These are phyloP conservation scores for Wallacemonas sp. DNA, from an alignment of 208 protist genomes.

Conservation along the genomic window DNA sequence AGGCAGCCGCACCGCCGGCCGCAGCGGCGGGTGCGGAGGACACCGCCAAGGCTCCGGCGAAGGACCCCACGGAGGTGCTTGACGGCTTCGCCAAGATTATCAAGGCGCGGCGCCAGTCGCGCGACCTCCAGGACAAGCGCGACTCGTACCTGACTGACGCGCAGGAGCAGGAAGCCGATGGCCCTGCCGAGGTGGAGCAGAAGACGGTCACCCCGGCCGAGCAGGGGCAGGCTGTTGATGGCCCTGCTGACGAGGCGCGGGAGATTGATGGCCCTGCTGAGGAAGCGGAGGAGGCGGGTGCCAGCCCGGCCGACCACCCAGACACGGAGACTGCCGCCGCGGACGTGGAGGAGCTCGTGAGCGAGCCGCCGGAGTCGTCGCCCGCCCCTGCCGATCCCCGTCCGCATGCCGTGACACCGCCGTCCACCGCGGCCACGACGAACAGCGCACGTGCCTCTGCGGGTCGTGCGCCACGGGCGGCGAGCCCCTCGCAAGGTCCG, in stretches of 20 bases:
- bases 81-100: slow-evolving; percentile 18
- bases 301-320: neutral
- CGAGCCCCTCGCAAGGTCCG: neutral
- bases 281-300: neutral
- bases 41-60: neutral
- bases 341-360: neutral
- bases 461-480: no score
- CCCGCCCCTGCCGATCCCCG: slow-evolving; percentile 8
- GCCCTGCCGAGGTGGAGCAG: no score
- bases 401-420: neutral
- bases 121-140: slow-evolving; percentile 9
- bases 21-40: neutral
- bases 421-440: neutral
- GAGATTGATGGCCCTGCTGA: no score
- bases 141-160: slow-evolving; percentile 19
- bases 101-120: slow-evolving; percentile 9
- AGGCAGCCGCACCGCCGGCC: no score
- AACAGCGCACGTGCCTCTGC: neutral
- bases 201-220: no score
- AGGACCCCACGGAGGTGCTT: slow-evolving; percentile 13
- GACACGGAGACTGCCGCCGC: neutral
- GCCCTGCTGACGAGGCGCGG: neutral
- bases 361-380: slow-evolving; percentile 2
- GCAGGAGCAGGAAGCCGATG: slow-evolving; percentile 8
- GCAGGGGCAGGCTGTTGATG: neutral